Conservation (phyloP, 768 basidiomycete species). For the Agaricus subrufescens region DNA sequence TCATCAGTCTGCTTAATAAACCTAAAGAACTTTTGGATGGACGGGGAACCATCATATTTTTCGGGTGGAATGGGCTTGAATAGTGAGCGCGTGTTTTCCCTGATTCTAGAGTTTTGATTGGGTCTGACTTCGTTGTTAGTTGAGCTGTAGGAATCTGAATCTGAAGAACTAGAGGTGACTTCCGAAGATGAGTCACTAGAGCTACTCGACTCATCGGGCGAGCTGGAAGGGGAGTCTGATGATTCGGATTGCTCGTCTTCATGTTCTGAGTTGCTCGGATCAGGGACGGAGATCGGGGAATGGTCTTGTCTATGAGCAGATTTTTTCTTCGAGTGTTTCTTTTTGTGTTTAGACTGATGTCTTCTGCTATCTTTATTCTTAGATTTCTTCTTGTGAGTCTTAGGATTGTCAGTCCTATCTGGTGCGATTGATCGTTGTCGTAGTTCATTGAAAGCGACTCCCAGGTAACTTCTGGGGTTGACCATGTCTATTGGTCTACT, state of each 20-base stretch:
- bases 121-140: not conserved
- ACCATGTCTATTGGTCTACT: too few relatives aligned
- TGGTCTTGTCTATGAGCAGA: too few relatives aligned
- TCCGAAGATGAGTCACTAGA: too few relatives aligned
- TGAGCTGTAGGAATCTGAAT: not conserved
- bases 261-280: too few relatives aligned
- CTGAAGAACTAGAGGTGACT: not conserved
- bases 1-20: constrained; percentile 21
- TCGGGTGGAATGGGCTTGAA: constrained; percentile 21
- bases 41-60: constrained; percentile 21
- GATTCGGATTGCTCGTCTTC: too few relatives aligned
- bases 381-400: not conserved
- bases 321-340: too few relatives aligned
- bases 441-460: not conserved
- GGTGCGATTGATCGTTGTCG: not conserved
- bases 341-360: too few relatives aligned
- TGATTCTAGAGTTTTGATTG: not conserved
- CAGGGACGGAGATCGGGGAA: too few relatives aligned
- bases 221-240: too few relatives aligned
- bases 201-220: too few relatives aligned
- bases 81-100: not conserved
- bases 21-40: constrained; percentile 17
- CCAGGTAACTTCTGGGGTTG: not conserved
- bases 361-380: not conserved
- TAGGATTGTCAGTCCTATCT: not conserved